Evolutionary conservation across 805 yeast genomes (phyloP).

Genomic region (Kuraishia cidri): DNA sequence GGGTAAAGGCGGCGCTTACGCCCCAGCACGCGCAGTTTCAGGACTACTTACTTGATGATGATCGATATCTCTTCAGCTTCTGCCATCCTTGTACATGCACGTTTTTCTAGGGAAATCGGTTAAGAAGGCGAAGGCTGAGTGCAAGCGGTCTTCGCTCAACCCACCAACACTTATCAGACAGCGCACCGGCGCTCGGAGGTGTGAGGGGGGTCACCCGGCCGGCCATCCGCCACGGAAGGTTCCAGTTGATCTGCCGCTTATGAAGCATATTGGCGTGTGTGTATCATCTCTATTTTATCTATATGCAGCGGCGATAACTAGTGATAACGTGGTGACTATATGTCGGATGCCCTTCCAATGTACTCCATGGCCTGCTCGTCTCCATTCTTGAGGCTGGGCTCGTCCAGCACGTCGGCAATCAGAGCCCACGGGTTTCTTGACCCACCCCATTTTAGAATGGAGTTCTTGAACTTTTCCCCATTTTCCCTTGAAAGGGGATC

Average conservation of each 20-base stretch:
- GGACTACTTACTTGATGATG: conserved; percentile 18
- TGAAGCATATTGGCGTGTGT: neutral
- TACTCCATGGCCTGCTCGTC: conserved; percentile 62
- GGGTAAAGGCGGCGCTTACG: neutral
- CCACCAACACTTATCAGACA: too few species aligned
- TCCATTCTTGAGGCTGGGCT: conserved; percentile 52
- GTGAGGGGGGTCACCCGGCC: too few species aligned
- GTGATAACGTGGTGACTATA: too few species aligned
- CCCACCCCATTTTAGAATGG: conserved; percentile 90
- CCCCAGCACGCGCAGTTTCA: neutral
- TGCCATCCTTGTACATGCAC: conserved; percentile 5
- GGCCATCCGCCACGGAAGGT: too few species aligned
- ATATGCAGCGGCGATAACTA: too few species aligned
- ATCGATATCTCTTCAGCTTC: conserved; percentile 15
- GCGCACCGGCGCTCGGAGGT: too few species aligned
- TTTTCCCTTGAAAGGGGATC: conserved; percentile 65
- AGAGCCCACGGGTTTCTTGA: conserved; percentile 83
- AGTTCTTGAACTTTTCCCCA: conserved; percentile 68
- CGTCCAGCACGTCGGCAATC: conserved; percentile 69
- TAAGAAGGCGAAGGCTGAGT: too few species aligned
- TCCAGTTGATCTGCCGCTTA: too few species aligned
- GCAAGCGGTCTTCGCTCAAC: too few species aligned
- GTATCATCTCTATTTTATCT: too few species aligned
- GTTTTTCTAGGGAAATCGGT: neutral
- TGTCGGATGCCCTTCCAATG: conserved; percentile 22